phyloP scores from a whole-genome alignment of 805 yeast species.

The Spathaspora sp. region DNA sequence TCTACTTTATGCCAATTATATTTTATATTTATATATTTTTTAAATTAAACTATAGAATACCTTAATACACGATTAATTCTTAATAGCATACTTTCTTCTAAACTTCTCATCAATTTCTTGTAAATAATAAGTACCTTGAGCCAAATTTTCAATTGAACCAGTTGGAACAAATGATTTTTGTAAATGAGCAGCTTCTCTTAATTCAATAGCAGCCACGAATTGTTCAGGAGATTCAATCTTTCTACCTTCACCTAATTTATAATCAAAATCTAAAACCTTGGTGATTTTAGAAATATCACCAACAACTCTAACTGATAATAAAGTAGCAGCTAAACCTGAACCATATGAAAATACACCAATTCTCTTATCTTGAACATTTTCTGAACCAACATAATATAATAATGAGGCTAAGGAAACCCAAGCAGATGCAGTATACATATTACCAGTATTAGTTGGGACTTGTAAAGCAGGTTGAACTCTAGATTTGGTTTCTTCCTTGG shows the following conservation, averaged over 20 bases:
- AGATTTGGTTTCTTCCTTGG: conserved; percentile 64
- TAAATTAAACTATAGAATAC: not conserved
- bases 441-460: conserved; percentile 96
- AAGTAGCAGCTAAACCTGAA: conserved; percentile 92
- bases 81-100: conserved; percentile 77
- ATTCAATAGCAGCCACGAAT: conserved; percentile 74
- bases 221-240: conserved; percentile 65
- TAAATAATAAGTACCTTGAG: conserved; percentile 79
- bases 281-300: conserved; percentile 77
- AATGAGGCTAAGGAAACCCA: conserved; percentile 85
- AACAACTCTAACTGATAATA: conserved; percentile 73
- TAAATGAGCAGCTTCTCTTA: conserved; percentile 88
- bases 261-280: conserved; percentile 61
- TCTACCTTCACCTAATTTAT: conserved; percentile 64
- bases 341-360: conserved; percentile 95
- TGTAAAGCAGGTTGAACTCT: conserved; percentile 77
- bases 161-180: conserved; percentile 75
- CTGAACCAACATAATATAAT: conserved; percentile 70
- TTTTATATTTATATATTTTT: not conserved
- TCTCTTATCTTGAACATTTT: conserved; percentile 74
- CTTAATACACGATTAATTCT: conserved; percentile 45
- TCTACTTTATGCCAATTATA: no score
- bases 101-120: conserved; percentile 79
- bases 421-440: conserved; percentile 94
- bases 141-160: conserved; percentile 71